Percentiles rank a stretch among this genome's conserved stretches.
These are phyloP conservation scores for Erigeron philadelphicus DNA, from an alignment of 140 eudicot species.

Conservation along the genomic window DNA sequence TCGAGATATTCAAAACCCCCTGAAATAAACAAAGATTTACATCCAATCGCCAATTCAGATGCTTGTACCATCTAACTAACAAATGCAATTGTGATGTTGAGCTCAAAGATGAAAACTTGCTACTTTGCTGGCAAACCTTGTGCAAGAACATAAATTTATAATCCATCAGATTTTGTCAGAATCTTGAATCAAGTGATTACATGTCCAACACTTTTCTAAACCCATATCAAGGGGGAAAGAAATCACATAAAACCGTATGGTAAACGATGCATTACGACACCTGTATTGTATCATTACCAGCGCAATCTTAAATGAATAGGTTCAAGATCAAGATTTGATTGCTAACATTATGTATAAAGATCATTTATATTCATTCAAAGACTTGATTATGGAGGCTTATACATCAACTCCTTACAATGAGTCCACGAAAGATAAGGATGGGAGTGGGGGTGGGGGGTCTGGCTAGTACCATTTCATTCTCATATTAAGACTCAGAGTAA, in stretches of 20 bases:
- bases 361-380: slow-evolving; percentile 39
- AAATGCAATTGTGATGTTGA: slow-evolving; percentile 7
- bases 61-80: neutral
- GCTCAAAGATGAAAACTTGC: slow-evolving; percentile 22
- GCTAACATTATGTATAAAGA: slow-evolving; percentile 4
- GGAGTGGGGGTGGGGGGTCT: slow-evolving; percentile 23
- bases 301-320: neutral
- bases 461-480: slow-evolving; percentile 49
- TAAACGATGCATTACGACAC: slow-evolving; percentile 6
- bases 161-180: slow-evolving; percentile 15
- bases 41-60: too few relatives aligned
- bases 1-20: slow-evolving; percentile 4
- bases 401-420: slow-evolving; percentile 57
- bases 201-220: neutral
- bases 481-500: slow-evolving; percentile 33
- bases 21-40: too few relatives aligned
- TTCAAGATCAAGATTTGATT: slow-evolving; percentile 10
- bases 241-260: neutral
- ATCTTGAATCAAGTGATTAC: slow-evolving; percentile 9
- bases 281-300: neutral
- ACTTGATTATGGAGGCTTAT: slow-evolving; percentile 52
- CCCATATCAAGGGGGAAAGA: slow-evolving; percentile 6
- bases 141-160: slow-evolving; percentile 1
- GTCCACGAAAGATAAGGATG: slow-evolving; percentile 25
- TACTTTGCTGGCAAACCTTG: neutral